Base-by-base conservation (phyloP, 176 grass and related monocot species). In the Eleusine coracana region DNA sequence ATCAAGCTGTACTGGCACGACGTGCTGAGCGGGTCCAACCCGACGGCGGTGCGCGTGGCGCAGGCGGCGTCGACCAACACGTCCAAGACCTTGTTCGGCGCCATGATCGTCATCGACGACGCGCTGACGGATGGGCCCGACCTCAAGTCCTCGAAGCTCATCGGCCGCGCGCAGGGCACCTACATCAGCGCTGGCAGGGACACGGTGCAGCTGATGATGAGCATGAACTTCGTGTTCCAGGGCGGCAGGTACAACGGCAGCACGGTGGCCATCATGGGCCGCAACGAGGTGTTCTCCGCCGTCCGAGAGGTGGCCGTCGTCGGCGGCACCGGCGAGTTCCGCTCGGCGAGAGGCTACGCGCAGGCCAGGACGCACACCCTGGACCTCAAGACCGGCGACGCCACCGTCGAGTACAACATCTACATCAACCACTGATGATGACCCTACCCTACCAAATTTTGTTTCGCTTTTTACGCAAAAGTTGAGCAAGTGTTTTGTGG, bases 331-430 rank as follows among this genome's bases (percentile, higher is more conserved):
- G 83, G 92, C 14, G 55, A 73, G 10, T 94, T 94, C 70, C 5
- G 85, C 80, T 60, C 59, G 55, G 86, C 92, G 0, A 20, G 84
- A 8, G 89, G 92, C 2, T 94, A 91, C 28, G 89, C 79, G 13
- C 89, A 89, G 76, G 80, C 80, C 3, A 37, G 52, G 76, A 91
- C 89, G 0, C 74, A 85, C 60, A 74, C 80, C 6, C 0, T 87
- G 0, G 62, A 85, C 63, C 1, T 76, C 45, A 87, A 75, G 10
- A 85, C 89, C 18, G 86, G 92, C 7, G 87, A 94, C 52, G 89
- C 89, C 64, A 86, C 86, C n/a, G 89, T 94, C 51, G 83, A 94
- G 89, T 94, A 94, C 54, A 89, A 94, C 29, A 58, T 94, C 55
- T 89, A 71, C 44, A 85, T 94, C 82, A 74, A 13, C 12, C 84